Percentiles rank a stretch among this genome's conserved stretches.
phyloP scores from a whole-genome alignment of 208 protist genomes.

The Paratrypanosoma confusum region DNA sequence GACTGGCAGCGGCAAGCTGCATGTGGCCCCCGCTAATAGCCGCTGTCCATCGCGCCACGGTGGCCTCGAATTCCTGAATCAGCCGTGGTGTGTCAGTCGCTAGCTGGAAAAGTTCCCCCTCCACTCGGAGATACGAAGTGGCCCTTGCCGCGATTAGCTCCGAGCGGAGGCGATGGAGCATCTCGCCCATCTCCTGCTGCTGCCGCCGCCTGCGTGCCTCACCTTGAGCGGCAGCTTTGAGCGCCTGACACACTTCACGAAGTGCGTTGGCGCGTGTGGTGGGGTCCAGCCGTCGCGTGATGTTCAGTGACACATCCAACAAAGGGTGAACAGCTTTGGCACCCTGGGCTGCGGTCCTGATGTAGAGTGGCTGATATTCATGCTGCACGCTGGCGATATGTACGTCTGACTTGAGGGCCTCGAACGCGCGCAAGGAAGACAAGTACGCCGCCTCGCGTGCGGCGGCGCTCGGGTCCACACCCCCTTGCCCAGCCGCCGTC shows the following conservation, averaged over 20 bases:
- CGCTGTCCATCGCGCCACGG: too few relatives aligned
- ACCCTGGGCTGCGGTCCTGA: constrained; percentile 1
- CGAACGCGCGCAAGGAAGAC: constrained; percentile 31
- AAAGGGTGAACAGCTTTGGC: constrained; percentile 8
- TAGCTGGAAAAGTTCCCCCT: too few relatives aligned
- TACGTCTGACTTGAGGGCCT: constrained; percentile 57
- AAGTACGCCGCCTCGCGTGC: constrained; percentile 58
- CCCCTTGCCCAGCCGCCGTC: constrained; percentile 19
- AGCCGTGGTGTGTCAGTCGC: too few relatives aligned
- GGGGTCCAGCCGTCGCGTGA: not conserved
- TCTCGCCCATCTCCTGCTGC: not conserved
- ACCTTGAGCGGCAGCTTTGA: constrained; percentile 3
- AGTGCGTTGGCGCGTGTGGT: constrained; percentile 8
- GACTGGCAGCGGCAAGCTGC: too few relatives aligned
- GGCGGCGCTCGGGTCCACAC: constrained; percentile 13
- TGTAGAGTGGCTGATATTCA: constrained; percentile 4
- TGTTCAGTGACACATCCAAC: constrained; percentile 7
- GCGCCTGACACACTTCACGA: constrained; percentile 17
- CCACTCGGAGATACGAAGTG: too few relatives aligned
- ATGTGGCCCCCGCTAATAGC: too few relatives aligned
- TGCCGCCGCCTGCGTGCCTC: not conserved
- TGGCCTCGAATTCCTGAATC: too few relatives aligned
- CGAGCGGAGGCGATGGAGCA: not conserved
- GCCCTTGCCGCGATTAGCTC: too few relatives aligned
- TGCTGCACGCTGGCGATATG: constrained; percentile 26